Evolutionary conservation across 805 yeast species (phyloP).

Genomic region (Kazachstania bromeliacearum): DNA sequence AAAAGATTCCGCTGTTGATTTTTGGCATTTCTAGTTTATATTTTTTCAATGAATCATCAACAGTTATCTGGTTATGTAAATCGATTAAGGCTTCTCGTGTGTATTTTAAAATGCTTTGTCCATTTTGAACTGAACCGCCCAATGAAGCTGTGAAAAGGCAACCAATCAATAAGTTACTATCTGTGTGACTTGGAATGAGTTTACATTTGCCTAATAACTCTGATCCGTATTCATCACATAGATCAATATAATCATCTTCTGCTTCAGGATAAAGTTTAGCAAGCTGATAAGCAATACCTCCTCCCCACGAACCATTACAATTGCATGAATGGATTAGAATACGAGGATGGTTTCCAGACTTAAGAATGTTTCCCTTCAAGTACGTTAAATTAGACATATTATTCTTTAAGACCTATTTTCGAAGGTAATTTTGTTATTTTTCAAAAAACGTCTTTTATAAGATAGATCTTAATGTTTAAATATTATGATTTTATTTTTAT

Average conservation of each 20-base stretch:
- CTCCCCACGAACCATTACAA: conserved; percentile 75
- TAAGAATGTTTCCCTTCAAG: conserved; percentile 15
- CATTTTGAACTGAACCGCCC: conserved; percentile 37
- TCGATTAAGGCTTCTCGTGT: conserved; percentile 45
- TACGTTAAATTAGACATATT: conserved; percentile 12
- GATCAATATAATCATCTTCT: conserved; percentile 35
- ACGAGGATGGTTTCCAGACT: conserved; percentile 23
- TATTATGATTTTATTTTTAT: no score
- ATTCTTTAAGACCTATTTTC: neutral
- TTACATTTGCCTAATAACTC: conserved; percentile 39
- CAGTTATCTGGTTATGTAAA: conserved; percentile 20
- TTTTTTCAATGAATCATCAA: conserved; percentile 5
- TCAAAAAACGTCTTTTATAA: no score
- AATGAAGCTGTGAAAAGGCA: conserved; percentile 65
- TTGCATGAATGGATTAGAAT: conserved; percentile 74
- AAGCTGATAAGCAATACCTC: conserved; percentile 64
- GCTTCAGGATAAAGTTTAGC: conserved; percentile 47
- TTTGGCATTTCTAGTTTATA: conserved; percentile 51
- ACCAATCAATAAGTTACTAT: conserved; percentile 33
- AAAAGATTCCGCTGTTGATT: conserved; percentile 73
- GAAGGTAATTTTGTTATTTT: no score
- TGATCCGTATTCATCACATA: conserved; percentile 18
- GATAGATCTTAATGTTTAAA: no score
- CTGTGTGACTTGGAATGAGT: conserved; percentile 18
- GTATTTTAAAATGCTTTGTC: conserved; percentile 40